These are phyloP conservation scores for Aurinia saxatilis DNA, from an alignment of 345 rosid species.

Conservation along the genomic window DNA sequence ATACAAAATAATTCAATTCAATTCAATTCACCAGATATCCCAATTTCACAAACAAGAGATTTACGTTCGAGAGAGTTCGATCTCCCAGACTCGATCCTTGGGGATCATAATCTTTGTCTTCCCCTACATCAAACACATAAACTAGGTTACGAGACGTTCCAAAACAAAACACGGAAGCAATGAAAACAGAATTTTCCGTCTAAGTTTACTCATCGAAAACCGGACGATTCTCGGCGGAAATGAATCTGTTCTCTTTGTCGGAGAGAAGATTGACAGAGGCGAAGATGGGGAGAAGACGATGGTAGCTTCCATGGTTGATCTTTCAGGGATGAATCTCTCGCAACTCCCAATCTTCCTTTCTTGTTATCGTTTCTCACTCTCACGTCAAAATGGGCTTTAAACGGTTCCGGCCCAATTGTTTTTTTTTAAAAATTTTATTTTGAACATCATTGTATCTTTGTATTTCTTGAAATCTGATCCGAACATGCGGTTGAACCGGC, in stretches of 20 bases:
- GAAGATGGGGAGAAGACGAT: conserved; percentile 47
- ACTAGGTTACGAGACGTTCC: background rate
- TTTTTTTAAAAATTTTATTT: no score
- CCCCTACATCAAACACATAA: conserved; percentile 24
- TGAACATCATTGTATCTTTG: no score
- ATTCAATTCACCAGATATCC: background rate
- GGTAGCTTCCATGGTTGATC: conserved; percentile 54
- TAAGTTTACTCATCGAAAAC: conserved; percentile 51
- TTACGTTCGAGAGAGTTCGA: conserved; percentile 54
- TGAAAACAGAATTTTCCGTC: no score
- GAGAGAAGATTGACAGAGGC: conserved; percentile 49
- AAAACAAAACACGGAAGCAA: background rate
- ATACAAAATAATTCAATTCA: no score
- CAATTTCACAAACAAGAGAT: background rate
- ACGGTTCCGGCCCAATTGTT: no score
- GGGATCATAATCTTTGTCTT: conserved; percentile 46
- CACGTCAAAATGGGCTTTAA: no score
- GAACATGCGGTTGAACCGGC: no score
- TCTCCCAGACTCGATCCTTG: conserved; percentile 54
- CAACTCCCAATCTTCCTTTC: no score
- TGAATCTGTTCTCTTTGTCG: conserved; percentile 33
- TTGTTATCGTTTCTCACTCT: no score
- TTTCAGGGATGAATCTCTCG: background rate
- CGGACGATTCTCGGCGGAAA: conserved; percentile 33
- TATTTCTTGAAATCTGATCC: no score